Evolutionary conservation across 2,329 filamentous ascomycete genomes (phyloP), one percentile per base, ranked within the genome.

Genomic region (Penicillium sp.): DNA sequence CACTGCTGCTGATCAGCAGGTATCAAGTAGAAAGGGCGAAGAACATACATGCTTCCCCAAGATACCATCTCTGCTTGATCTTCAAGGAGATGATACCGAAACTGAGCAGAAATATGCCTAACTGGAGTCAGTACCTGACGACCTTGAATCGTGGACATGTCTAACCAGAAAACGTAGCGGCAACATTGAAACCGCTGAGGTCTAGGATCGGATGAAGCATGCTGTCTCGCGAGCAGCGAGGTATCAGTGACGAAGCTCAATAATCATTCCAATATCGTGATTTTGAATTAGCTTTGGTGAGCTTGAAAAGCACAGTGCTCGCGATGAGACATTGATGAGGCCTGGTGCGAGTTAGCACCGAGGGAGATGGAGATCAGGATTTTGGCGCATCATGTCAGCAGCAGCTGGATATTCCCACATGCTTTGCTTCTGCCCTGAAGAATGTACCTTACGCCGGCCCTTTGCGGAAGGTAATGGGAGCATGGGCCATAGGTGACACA

Each of bases 1-100:
- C 18, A 87, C 83, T 86, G 37, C 10, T 35, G 85, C 82, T 86
- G 31, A 9, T 44, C 14, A 9, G 18, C 18, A 37, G 11, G 16
- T 3, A 16, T n/a, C 14, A 18, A 2, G 3, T 14, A 11, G 27
- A 19, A 10, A 5, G 19, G 14, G 18, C 43, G 16, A 10, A 27
- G 31, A 46, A 58, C 74, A 50, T 66, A 76, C 74, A 66, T n/a
- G 74, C 74, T 73, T 77, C 75, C 43, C 75, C 75, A 3, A 77
- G 66, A 50, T 77, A 76, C 74, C 74, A 76, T 60, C 60, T 66
- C 52, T 76, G 73, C 51, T 77, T 75, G 51, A 76, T 60, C 50
- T 75, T 75, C 7, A 71, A 50, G 1, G 75, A 77, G 24, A 76
- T 63, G 43, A 73, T 68, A 0, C 74, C 75, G 40, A 71, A 72